A percentile compares a stretch with the other conserved stretches of the same genome.
Conservation (phyloP, 2,329 filamentous ascomycete species). For the Cryphonectria nitschkei region DNA sequence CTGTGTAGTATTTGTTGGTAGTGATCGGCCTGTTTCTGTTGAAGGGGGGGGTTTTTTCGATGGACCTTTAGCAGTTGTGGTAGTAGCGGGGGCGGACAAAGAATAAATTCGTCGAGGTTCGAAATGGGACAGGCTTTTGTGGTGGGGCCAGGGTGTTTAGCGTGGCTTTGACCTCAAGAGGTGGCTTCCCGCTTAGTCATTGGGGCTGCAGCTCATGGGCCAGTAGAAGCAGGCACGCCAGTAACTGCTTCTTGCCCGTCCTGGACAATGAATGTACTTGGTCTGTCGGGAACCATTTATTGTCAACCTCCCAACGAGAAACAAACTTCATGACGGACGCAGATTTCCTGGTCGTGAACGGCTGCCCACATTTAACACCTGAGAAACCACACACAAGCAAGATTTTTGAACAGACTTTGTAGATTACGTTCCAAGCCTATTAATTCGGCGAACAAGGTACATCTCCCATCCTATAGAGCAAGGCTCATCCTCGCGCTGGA, state of each 20-base stretch:
- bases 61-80: not conserved
- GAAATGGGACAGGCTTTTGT: slow-evolving; percentile 7
- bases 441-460: not conserved
- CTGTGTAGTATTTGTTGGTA: not conserved
- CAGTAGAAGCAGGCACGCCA: no score
- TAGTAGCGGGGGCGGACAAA: slow-evolving; percentile 1
- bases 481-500: not conserved
- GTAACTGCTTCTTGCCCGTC: not conserved
- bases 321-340: no score
- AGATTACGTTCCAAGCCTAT: not conserved
- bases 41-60: not conserved
- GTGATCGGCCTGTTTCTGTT: not conserved
- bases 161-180: not conserved
- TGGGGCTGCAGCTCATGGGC: not conserved
- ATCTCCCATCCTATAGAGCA: not conserved
- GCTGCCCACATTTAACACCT: no score
- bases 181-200: slow-evolving; percentile 11
- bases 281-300: no score
- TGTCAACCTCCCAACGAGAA: no score
- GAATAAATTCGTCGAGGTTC: slow-evolving; percentile 15
- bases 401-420: slow-evolving; percentile 2
- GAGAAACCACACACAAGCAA: not conserved
- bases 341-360: no score
- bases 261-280: no score
- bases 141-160: slow-evolving; percentile 9